A percentile compares a stretch with the other conserved stretches of the same genome.
Evolutionary conservation across 2,329 filamentous ascomycete genomes (phyloP).

Genomic region (Colletotrichum nymphaeae): DNA sequence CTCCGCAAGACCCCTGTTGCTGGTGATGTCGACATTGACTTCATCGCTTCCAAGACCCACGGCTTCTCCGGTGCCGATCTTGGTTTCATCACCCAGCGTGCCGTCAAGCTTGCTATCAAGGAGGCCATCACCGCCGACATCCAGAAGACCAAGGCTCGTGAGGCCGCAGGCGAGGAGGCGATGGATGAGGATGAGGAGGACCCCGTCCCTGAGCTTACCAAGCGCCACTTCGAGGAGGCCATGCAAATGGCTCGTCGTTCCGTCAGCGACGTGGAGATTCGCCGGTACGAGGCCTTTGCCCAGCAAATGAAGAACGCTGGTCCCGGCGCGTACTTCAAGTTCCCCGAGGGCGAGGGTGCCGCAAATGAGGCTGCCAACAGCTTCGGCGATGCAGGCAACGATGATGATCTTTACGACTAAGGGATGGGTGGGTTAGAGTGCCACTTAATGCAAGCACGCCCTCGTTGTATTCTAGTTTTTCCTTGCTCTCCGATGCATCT

Average conservation of each 20-base stretch:
- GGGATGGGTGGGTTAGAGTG: slow-evolving; percentile 40
- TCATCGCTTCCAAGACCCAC: slow-evolving; percentile 96
- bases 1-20: slow-evolving; percentile 98
- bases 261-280: slow-evolving; percentile 96
- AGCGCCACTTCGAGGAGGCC: slow-evolving; percentile 97
- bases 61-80: slow-evolving; percentile 99
- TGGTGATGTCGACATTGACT: slow-evolving; percentile 85
- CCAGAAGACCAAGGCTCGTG: slow-evolving; percentile 88
- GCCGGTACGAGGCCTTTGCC: slow-evolving; percentile 97
- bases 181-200: slow-evolving; percentile 91
- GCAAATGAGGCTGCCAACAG: slow-evolving; percentile 68
- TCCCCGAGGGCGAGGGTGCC: slow-evolving; percentile 80
- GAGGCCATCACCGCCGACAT: slow-evolving; percentile 92
- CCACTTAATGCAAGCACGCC: slow-evolving; percentile 35
- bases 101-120: slow-evolving; percentile 99
- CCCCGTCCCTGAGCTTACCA: slow-evolving; percentile 94
- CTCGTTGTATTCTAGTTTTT: slow-evolving; percentile 61
- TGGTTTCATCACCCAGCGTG: slow-evolving; percentile 98
- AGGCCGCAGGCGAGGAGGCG: slow-evolving; percentile 84
- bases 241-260: slow-evolving; percentile 96
- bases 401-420: slow-evolving; percentile 98
- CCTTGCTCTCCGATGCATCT: slow-evolving; percentile 47
- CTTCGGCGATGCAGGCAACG: slow-evolving; percentile 89
- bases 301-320: slow-evolving; percentile 99
- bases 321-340: slow-evolving; percentile 97